These are phyloP conservation scores for Linaria vulgaris DNA, from an alignment of 257 asterid genomes.

Conservation along the genomic window DNA sequence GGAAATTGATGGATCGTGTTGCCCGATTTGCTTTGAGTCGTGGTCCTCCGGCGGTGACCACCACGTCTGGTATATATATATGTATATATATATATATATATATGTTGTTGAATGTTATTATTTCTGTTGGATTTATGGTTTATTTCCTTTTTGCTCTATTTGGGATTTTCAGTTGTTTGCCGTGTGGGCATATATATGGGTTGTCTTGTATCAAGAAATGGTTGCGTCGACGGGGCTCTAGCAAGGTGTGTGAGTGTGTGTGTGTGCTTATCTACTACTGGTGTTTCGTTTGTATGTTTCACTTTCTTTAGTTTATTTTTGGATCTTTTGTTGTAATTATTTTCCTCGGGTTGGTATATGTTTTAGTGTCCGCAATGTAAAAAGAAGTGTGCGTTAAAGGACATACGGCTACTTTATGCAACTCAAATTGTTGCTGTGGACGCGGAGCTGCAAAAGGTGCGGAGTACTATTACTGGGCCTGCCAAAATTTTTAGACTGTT, in stretches of 20 bases:
- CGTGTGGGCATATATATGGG: constrained; percentile 92
- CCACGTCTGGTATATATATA: constrained; percentile 53
- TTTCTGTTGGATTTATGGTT: background rate
- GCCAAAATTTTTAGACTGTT: background rate
- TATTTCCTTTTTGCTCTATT: constrained; percentile 10
- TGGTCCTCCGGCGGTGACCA: constrained; percentile 85
- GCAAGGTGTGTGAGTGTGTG: constrained; percentile 49
- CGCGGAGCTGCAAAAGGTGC: constrained; percentile 73
- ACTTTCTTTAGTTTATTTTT: background rate
- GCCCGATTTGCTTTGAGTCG: constrained; percentile 89
- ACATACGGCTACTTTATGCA: constrained; percentile 75
- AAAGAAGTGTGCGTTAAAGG: constrained; percentile 55
- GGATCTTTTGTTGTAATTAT: background rate
- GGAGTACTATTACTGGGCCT: background rate
- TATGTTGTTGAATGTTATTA: no score
- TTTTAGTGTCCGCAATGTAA: constrained; percentile 95
- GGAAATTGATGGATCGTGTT: constrained; percentile 73
- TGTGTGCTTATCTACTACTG: background rate
- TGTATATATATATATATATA: background rate
- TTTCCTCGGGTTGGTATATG: constrained; percentile 14
- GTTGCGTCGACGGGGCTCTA: constrained; percentile 55
- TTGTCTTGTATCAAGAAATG: constrained; percentile 81
- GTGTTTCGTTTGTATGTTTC: background rate
- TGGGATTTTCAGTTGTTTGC: constrained; percentile 64
- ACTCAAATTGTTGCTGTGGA: constrained; percentile 62